Evolutionary conservation across 306 rosid genomes (phyloP), one percentile per base, ranked within the genome.

Genomic region (Albizia julibrissin): DNA sequence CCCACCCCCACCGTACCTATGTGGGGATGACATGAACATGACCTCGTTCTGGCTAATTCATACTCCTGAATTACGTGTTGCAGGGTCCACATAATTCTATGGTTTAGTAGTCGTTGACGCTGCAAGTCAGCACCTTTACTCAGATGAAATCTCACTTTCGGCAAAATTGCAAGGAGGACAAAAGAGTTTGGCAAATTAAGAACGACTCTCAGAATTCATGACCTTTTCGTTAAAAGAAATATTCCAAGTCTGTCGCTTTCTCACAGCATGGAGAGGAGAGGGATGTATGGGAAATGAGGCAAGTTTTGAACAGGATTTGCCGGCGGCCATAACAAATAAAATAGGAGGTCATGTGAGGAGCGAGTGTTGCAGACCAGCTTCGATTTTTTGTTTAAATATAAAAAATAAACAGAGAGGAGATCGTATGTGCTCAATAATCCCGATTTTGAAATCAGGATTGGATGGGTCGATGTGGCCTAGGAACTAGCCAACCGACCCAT

Each of bases 21-120:
- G 40, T 39, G 86, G 62, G 78, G 49, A 62, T 71, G 82, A 72
- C 69, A 39, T 54, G 47, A 19, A 72, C 69, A 26, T 54, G 37
- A 19, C 15, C 69, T 29, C 69, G n/a, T 50, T 18, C 19, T 64
- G 1, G 33, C 8, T 29, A 29, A 27, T 26, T 64, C 14, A 27
- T 64, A n/a, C n/a, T 13, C 6, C 69, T 29, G 8, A 64, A 27
- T 27, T 15, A 14, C 6, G 18, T n/a, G 9, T 64, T 29, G 8
- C 34, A 29, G 6, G 9, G 37, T 2, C 40, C 43, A 16, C 70
- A 16, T 16, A 33, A 33, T 69, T 11, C n/a, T 21, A 19, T 31
- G 12, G 8, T 24, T 70, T 27, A 75, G 3, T 22, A 5, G 3
- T 12, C 16, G 18, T 82, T 69, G 24, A 56, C 61, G 61, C 78